Evolutionary conservation across 129 eudicot genomes (phyloP).

Genomic region (Deinandra increscens): DNA sequence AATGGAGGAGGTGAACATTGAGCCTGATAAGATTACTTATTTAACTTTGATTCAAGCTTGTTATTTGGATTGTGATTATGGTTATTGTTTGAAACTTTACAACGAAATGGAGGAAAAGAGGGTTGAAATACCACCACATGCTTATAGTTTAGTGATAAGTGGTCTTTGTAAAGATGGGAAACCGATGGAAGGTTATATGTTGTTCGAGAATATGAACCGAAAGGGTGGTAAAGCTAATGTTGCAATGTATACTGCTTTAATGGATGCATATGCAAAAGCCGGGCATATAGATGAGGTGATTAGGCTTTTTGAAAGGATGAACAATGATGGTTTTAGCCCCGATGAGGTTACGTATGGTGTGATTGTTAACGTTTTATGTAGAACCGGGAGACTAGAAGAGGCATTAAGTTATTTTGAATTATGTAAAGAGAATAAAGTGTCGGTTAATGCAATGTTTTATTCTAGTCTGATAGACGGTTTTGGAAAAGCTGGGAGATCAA

Average conservation of each 20-base stretch:
- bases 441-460: conserved; percentile 59
- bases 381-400: conserved; percentile 71
- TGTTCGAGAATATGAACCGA: conserved; percentile 57
- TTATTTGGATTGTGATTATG: conserved; percentile 56
- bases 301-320: conserved; percentile 62
- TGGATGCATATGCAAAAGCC: conserved; percentile 65
- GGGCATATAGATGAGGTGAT: conserved; percentile 67
- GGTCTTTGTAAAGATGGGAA: conserved; percentile 95
- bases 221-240: conserved; percentile 73
- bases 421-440: conserved; percentile 52
- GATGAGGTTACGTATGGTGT: conserved; percentile 92
- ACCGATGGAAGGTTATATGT: conserved; percentile 53
- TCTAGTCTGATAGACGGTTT: conserved; percentile 85
- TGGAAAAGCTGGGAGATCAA: conserved; percentile 79
- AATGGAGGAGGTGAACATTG: conserved; percentile 61
- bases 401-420: conserved; percentile 57
- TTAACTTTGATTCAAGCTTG: conserved; percentile 81
- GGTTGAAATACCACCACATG: conserved; percentile 77
- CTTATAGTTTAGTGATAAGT: conserved; percentile 79
- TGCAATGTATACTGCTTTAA: conserved; percentile 82
- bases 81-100: conserved; percentile 69
- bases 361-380: conserved; percentile 79
- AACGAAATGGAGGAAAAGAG: conserved; percentile 84
- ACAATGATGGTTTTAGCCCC: conserved; percentile 59
- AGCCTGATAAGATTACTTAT: conserved; percentile 79